phyloP scores from a whole-genome alignment of 495 filamentous ascomycete species.

The Opeltia flavorubescens region DNA sequence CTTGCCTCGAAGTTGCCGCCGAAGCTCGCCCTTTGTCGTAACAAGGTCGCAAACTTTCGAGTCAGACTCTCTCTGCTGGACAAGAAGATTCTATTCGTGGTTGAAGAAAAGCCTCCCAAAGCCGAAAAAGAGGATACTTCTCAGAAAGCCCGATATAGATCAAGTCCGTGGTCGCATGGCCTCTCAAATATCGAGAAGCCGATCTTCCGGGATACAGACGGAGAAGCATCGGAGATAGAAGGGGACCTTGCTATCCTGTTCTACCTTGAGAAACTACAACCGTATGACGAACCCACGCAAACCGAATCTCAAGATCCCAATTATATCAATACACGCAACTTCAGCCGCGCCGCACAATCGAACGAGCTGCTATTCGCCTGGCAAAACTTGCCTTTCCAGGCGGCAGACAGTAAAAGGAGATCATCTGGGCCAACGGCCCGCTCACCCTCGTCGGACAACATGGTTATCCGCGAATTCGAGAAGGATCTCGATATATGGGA shows the following conservation, averaged over 20 bases:
- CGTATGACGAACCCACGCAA: conserved; percentile 10
- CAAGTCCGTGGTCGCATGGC: conserved; percentile 16
- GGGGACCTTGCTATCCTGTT: conserved; percentile 37
- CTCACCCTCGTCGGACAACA: conserved; percentile 3
- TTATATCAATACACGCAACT: conserved; percentile 21
- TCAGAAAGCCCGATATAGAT: background rate
- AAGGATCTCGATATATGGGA: conserved; percentile 36
- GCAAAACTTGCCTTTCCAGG: conserved; percentile 15
- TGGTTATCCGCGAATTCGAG: conserved; percentile 18
- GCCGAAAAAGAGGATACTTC: background rate
- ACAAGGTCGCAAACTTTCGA: conserved; percentile 41
- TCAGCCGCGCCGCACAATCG: conserved; percentile 24
- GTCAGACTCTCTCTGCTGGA: conserved; percentile 45
- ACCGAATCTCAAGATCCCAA: conserved; percentile 18
- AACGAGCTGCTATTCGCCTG: conserved; percentile 25
- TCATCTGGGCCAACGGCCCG: conserved; percentile 1
- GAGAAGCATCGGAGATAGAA: conserved; percentile 27
- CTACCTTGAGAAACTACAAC: conserved; percentile 39
- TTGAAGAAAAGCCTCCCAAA: conserved; percentile 7
- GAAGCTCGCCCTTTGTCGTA: conserved; percentile 36
- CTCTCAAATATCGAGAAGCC: conserved; percentile 17
- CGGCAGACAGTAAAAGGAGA: conserved; percentile 5
- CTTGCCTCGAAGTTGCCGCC: conserved; percentile 32
- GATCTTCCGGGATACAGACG: conserved; percentile 42
- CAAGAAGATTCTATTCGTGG: conserved; percentile 39